These are phyloP conservation scores for Amoebophrya sp. DNA, from an alignment of 169 alveolate genomes.

Conservation along the genomic window DNA sequence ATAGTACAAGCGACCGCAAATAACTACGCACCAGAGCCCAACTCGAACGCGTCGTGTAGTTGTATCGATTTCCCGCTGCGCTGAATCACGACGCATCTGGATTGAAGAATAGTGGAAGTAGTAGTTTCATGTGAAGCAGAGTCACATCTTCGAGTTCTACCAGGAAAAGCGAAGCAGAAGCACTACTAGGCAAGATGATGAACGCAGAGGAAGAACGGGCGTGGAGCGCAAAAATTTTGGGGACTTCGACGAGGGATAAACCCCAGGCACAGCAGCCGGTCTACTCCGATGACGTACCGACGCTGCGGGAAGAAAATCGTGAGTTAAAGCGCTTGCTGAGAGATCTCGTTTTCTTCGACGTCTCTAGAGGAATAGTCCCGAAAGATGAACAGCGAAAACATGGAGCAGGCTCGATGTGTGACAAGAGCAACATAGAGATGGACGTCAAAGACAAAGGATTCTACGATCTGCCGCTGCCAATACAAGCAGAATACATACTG, in stretches of 20 bases:
- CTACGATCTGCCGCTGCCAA: not conserved
- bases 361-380: not conserved
- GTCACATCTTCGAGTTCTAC: too few species aligned
- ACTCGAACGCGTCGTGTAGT: too few species aligned
- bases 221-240: not conserved
- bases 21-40: too few species aligned
- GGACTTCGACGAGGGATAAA: constrained; percentile 8
- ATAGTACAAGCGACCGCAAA: too few species aligned
- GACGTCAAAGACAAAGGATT: not conserved
- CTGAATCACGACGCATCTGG: too few species aligned
- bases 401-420: not conserved
- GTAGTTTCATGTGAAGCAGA: too few species aligned
- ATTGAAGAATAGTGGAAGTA: too few species aligned
- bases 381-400: not conserved
- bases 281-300: constrained; percentile 6
- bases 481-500: not conserved
- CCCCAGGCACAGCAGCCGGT: not conserved
- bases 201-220: not conserved
- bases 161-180: too few species aligned
- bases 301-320: not conserved
- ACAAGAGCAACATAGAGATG: not conserved
- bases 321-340: not conserved
- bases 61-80: too few species aligned
- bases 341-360: not conserved
- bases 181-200: not conserved